Evolutionary conservation across 495 filamentous ascomycete species (phyloP).

Genomic region (Podospora bellae-mahoneyi): DNA sequence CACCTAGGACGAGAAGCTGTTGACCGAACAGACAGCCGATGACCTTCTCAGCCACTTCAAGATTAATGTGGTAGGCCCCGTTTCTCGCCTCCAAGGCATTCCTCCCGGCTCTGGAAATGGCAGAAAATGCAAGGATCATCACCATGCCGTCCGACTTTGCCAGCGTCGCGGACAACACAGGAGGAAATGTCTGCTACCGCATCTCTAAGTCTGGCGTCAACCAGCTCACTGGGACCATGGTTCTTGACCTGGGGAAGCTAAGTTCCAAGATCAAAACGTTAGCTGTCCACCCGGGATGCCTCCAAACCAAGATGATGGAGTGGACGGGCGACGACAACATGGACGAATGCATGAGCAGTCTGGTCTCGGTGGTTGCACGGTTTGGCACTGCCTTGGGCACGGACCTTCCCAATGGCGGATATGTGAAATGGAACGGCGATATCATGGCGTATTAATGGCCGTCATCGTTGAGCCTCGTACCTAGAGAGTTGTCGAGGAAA

Average conservation of each 20-base stretch:
- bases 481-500: constrained; percentile 10
- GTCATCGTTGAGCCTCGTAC: constrained; percentile 6
- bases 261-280: constrained; percentile 4
- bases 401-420: constrained; percentile 7
- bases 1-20: constrained; percentile 14
- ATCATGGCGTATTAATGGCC: constrained; percentile 13
- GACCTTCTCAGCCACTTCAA: constrained; percentile 17
- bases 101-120: constrained; percentile 11
- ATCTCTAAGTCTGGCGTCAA: constrained; percentile 18
- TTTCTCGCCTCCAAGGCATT: constrained; percentile 14
- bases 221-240: constrained; percentile 10
- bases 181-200: constrained; percentile 21
- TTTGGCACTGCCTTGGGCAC: constrained; percentile 10
- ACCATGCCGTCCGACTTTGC: constrained; percentile 18
- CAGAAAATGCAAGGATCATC: constrained; percentile 12
- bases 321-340: constrained; percentile 19
- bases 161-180: constrained; percentile 16
- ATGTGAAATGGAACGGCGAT: constrained; percentile 21
- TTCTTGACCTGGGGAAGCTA: background rate
- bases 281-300: constrained; percentile 16
- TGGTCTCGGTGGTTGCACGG: constrained; percentile 4
- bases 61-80: constrained; percentile 18
- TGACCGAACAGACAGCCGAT: constrained; percentile 13
- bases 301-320: constrained; percentile 17
- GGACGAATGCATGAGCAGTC: constrained; percentile 12